phyloP scores from a whole-genome alignment of 306 rosid species.

The Gastrolobium villosum region DNA sequence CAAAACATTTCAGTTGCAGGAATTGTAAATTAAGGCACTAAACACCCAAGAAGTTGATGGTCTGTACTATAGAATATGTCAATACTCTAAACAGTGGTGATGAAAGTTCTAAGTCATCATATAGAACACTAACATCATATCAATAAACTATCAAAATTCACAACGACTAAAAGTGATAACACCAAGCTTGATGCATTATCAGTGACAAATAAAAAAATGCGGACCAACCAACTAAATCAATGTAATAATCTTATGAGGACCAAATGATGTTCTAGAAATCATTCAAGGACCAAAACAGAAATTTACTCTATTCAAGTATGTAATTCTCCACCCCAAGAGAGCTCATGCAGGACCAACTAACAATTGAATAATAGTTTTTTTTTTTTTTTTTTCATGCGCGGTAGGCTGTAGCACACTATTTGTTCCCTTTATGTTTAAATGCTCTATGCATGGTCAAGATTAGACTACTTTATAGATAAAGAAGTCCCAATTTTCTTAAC shows the following conservation, averaged over 20 bases:
- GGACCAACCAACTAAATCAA: not conserved
- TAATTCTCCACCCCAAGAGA: not conserved
- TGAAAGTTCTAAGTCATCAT: not conserved
- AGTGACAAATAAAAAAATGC: too few relatives aligned
- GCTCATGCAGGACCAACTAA: not conserved
- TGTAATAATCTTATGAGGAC: not conserved
- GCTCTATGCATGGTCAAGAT: not conserved
- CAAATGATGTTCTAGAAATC: slow-evolving; percentile 7
- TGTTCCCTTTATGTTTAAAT: not conserved
- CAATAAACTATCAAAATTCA: not conserved
- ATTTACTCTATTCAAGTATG: not conserved
- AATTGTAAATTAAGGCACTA: not conserved
- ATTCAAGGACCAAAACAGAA: not conserved
- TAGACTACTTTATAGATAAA: not conserved
- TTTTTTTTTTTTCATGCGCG: not conserved
- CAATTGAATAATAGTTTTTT: slow-evolving; percentile 15
- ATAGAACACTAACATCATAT: not conserved
- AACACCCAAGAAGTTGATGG: not conserved
- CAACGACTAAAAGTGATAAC: too few relatives aligned
- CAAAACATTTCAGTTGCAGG: not conserved
- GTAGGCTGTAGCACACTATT: slow-evolving; percentile 3
- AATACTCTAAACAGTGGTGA: not conserved
- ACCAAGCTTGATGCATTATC: too few relatives aligned
- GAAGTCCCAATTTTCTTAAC: not conserved
- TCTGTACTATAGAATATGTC: not conserved